Evolutionary conservation across 2,329 filamentous ascomycete species (phyloP).

Genomic region (Cadophora luteo-olivacea): DNA sequence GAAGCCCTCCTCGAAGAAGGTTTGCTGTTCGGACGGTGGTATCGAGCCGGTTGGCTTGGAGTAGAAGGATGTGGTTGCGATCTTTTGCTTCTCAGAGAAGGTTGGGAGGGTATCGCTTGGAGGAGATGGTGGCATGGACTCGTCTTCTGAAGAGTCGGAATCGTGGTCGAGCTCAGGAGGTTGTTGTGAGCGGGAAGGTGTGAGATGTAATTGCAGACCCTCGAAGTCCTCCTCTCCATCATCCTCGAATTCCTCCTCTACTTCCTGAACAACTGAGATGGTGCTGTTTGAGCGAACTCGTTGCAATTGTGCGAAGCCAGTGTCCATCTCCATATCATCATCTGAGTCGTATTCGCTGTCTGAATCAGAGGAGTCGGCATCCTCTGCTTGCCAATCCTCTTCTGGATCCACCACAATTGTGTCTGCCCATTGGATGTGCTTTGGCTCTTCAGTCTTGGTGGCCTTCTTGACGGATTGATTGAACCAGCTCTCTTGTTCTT

Average conservation of each 20-base stretch:
- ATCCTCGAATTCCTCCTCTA: slow-evolving; percentile 54
- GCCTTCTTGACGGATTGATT: slow-evolving; percentile 90
- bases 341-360: slow-evolving; percentile 58
- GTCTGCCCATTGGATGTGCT: slow-evolving; percentile 89
- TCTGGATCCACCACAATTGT: slow-evolving; percentile 74
- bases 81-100: slow-evolving; percentile 64
- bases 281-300: slow-evolving; percentile 51
- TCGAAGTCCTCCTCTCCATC: slow-evolving; percentile 68
- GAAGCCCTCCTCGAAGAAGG: slow-evolving; percentile 56
- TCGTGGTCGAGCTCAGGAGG: slow-evolving; percentile 75
- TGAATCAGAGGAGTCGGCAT: slow-evolving; percentile 58
- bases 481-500: slow-evolving; percentile 97
- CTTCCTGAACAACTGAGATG: slow-evolving; percentile 38
- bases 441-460: slow-evolving; percentile 59
- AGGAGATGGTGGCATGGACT: slow-evolving; percentile 67
- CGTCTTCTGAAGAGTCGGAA: slow-evolving; percentile 73
- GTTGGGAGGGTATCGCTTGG: slow-evolving; percentile 56
- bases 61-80: slow-evolving; percentile 49
- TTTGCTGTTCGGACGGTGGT: slow-evolving; percentile 45
- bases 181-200: slow-evolving; percentile 66
- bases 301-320: slow-evolving; percentile 54
- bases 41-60: slow-evolving; percentile 42
- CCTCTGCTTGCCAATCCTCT: slow-evolving; percentile 73
- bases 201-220: slow-evolving; percentile 71
- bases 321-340: slow-evolving; percentile 65